phyloP scores from a whole-genome alignment of 176 grass and related monocot genomes.

The Triticum turgidum region DNA sequence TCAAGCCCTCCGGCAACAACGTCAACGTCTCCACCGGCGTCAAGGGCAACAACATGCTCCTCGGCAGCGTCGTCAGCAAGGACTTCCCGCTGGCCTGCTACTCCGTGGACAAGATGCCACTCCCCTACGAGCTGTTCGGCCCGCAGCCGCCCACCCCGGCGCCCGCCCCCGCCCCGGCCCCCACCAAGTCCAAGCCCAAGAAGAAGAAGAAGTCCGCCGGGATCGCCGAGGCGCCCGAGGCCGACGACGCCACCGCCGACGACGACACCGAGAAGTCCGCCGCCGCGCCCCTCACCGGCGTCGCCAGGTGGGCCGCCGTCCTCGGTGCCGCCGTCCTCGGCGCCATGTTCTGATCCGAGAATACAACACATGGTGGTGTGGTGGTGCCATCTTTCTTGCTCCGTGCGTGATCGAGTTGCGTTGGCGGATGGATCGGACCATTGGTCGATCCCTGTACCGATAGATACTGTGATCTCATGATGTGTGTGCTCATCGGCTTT shows the following conservation, averaged over 20 bases:
- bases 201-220: conserved; percentile 48
- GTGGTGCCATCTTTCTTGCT: background rate
- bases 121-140: conserved; percentile 70
- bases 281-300: background rate
- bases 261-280: conserved; percentile 22
- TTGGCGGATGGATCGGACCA: too few relatives aligned
- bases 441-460: conserved; percentile 27
- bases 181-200: conserved; percentile 48
- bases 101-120: conserved; percentile 66
- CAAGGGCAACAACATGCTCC: conserved; percentile 34
- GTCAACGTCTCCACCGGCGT: conserved; percentile 82
- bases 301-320: conserved; percentile 40
- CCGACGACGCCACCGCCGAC: conserved; percentile 11
- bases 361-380: background rate
- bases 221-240: conserved; percentile 37
- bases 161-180: conserved; percentile 23
- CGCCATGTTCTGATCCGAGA: background rate
- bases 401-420: background rate
- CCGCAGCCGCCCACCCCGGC: conserved; percentile 62
- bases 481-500: conserved; percentile 41
- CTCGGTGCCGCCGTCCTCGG: background rate
- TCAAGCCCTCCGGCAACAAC: conserved; percentile 38
- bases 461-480: conserved; percentile 20
- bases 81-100: conserved; percentile 66
- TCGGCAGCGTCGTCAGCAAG: conserved; percentile 40